Conservation (phyloP, 2,329 filamentous ascomycete species). For the Aspergillus niger region DNA sequence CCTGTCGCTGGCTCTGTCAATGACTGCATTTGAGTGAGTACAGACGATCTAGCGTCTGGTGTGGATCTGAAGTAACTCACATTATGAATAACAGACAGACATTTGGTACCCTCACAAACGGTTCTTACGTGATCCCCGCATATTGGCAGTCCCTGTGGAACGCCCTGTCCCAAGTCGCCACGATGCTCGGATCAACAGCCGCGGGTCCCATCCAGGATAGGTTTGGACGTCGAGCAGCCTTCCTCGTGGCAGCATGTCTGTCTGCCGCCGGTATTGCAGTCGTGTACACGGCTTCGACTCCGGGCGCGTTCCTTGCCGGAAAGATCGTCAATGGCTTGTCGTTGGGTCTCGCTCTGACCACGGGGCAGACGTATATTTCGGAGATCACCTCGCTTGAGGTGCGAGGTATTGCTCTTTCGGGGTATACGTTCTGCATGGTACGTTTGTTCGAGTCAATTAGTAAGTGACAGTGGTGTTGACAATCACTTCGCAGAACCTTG, state of each 20-base stretch:
- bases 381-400: not conserved
- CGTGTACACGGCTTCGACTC: not conserved
- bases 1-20: not conserved
- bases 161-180: slow-evolving; percentile 1
- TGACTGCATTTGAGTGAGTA: slow-evolving; percentile 9
- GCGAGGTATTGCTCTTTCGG: slow-evolving; percentile 1
- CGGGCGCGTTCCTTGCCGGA: not conserved
- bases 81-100: not conserved
- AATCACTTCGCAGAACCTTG: not conserved
- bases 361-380: not conserved
- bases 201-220: slow-evolving; percentile 2
- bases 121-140: not conserved
- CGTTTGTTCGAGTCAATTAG: not conserved
- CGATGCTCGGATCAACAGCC: not conserved
- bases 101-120: not conserved
- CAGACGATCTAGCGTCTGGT: not conserved
- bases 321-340: slow-evolving; percentile 7
- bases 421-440: slow-evolving; percentile 7
- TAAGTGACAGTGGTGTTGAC: too few relatives aligned
- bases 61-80: not conserved
- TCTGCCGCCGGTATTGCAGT: slow-evolving; percentile 3
- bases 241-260: not conserved
- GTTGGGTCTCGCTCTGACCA: not conserved
- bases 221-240: not conserved
- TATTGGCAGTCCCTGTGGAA: slow-evolving; percentile 12